Base-by-base conservation (phyloP, 495 filamentous ascomycete genomes). In the Penicillium silybi region DNA sequence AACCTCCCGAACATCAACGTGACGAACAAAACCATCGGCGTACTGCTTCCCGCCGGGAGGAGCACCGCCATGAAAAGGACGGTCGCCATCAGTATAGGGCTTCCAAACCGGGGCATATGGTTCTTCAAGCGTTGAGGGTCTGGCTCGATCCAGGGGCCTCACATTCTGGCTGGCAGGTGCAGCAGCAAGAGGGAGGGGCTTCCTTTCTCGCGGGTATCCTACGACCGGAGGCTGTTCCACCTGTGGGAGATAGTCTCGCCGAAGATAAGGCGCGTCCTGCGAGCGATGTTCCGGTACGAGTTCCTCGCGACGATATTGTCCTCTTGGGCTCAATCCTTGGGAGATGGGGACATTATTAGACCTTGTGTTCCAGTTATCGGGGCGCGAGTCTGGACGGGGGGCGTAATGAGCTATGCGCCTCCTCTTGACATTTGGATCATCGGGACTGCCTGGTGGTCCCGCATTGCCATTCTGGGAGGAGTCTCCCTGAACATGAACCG, bases 1-100 rank as follows among this genome's bases (percentile, higher is more conserved):
- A 29, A 59, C 51, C 34, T 69, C 67, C 39, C 54, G 61, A 19
- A 58, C 46, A 51, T 67, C 68, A 62, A 75, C 53, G 26, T 59
- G 58, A 48, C 68, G 71, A 46, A 73, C 63, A 50, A 75, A 73
- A 48, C 56, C 68, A 49, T 71, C 65, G 8, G 71, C 70, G 54
- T 75, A 72, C 16, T 64, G 49, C 20, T 58, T 63, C 22, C 62
- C 64, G 26, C 57, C 55, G 7, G 52, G 48, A 27, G 56, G 48
- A 19, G 45, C 32, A 23, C 54, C 56, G 46, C 54, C 56, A 48
- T 59, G 45, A 16, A 56, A 42, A 48, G 46, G 25, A 19, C 53
- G 47, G 20, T 40, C 47, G 7, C 54, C 56, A 53, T 63, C 40
- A 52, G 55, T 46, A 41, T 45, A 51, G 48, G 22, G 44, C 23